Conservation (phyloP, 495 filamentous ascomycete genomes). For the Cudoniella acicularis region DNA sequence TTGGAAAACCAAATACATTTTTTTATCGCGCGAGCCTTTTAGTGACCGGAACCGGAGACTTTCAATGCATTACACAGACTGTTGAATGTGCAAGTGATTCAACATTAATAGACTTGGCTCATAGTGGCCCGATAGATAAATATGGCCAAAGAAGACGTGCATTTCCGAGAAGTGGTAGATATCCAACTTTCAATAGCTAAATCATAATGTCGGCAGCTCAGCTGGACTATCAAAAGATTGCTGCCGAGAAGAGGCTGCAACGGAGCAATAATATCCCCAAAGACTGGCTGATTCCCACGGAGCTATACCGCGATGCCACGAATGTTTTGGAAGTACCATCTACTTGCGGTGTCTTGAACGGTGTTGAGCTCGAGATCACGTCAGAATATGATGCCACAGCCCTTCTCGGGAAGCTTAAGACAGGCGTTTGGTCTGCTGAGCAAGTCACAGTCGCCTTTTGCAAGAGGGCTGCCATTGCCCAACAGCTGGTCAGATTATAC, state of each 20-base stretch:
- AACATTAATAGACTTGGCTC: no score
- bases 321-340: slow-evolving; percentile 6
- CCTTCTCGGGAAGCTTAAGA: slow-evolving; percentile 32
- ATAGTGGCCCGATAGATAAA: no score
- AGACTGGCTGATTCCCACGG: slow-evolving; percentile 33
- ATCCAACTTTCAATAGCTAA: no score
- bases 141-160: no score
- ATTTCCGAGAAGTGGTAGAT: no score
- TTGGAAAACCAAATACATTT: no score
- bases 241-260: slow-evolving; percentile 1
- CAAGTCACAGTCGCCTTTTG: slow-evolving; percentile 37
- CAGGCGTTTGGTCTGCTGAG: background rate
- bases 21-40: no score
- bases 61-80: no score
- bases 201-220: no score
- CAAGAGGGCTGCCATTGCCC: slow-evolving; percentile 52
- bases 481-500: slow-evolving; percentile 55
- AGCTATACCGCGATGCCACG: background rate
- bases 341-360: slow-evolving; percentile 16
- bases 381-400: slow-evolving; percentile 40
- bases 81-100: no score
- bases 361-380: slow-evolving; percentile 45
- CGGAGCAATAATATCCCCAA: slow-evolving; percentile 30
- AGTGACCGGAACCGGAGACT: no score
- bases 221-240: no score